Base-by-base conservation (phyloP, 2,329 filamentous ascomycete genomes). In the Graphium sp. region DNA sequence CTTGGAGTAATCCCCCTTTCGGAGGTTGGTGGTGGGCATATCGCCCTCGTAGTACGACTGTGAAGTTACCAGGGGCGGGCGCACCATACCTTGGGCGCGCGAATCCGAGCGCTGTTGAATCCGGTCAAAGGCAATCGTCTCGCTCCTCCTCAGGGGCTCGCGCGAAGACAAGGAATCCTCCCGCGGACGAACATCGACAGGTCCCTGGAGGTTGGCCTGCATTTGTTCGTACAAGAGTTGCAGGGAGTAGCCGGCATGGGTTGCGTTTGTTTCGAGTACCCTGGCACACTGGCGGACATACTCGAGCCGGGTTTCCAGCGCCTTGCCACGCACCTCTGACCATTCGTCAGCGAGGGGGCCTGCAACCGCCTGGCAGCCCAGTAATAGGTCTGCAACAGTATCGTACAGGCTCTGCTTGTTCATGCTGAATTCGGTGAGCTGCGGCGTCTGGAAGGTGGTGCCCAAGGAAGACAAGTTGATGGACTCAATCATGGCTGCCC, bases 321-420 rank as follows among this genome's bases (percentile, higher is more conserved):
- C 80, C 46, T 92, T 83, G 2, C 84, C 83, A 24, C 84, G 74
- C n/a, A 85, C 62, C 47, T 93, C 84, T 4, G 85, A 73, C 89
- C 89, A 98, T 53, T 98, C 89, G 46, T 98, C 89, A 7, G 78
- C 81, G 24, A 98, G 53, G 5, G 89, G 89, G 7, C 82, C 82
- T 5, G 84, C 81, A n/a, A 95, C 78, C 15, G 80, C 74, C 52
- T 98, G 89, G 43, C 85, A 94, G 33, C 77, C 74, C 28, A 93
- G 56, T 4, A 95, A 56, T 17, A 98, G 66, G 47, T 95, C 89
- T 7, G 84, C 85, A 31, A 93, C 78, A 34, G 84, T 79, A 50
- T 95, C 89, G 50, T 95, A 95, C 12, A 92, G 62, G 40, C 78
- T 80, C 49, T 98, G 89, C 53, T 95, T 95, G 48, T 92, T 82